Conservation (phyloP, 2,329 filamentous ascomycete species). For the Seiridium cupressi region DNA sequence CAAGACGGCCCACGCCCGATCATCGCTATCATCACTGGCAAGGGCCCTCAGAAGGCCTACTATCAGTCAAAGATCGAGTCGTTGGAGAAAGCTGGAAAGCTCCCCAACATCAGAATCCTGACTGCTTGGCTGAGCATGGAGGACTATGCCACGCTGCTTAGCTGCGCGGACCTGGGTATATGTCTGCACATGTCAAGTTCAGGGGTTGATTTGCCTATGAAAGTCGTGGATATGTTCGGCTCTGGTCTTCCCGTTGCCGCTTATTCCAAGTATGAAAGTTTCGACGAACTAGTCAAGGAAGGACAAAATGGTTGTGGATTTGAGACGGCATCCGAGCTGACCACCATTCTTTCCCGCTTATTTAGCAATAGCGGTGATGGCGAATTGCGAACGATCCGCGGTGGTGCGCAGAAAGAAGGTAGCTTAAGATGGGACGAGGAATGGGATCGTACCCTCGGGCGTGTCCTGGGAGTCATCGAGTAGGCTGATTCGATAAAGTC, state of each 20-base stretch:
- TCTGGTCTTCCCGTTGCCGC: slow-evolving; percentile 87
- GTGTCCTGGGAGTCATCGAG: slow-evolving; percentile 56
- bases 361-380: slow-evolving; percentile 50
- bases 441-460: slow-evolving; percentile 82
- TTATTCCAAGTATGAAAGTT: slow-evolving; percentile 83
- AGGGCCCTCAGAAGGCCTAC: slow-evolving; percentile 77
- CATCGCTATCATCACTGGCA: slow-evolving; percentile 91
- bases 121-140: slow-evolving; percentile 83
- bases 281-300: slow-evolving; percentile 86
- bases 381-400: slow-evolving; percentile 60
- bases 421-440: slow-evolving; percentile 83
- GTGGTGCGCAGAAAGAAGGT: slow-evolving; percentile 73
- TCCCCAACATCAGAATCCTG: slow-evolving; percentile 68
- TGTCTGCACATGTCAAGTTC: slow-evolving; percentile 92
- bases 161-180: slow-evolving; percentile 83
- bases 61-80: slow-evolving; percentile 67
- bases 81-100: slow-evolving; percentile 59
- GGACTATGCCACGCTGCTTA: slow-evolving; percentile 83
- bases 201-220: slow-evolving; percentile 96
- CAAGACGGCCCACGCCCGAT: slow-evolving; percentile 56
- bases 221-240: slow-evolving; percentile 99
- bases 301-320: slow-evolving; percentile 86
- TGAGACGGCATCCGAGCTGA: slow-evolving; percentile 65
- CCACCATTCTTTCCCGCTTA: slow-evolving; percentile 60
- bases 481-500: neutral